A percentile compares a stretch with the other conserved stretches of the same genome.
These are phyloP conservation scores for Zygosaccharomyces gambellarensis DNA, from an alignment of 805 yeast genomes.

Conservation along the genomic window DNA sequence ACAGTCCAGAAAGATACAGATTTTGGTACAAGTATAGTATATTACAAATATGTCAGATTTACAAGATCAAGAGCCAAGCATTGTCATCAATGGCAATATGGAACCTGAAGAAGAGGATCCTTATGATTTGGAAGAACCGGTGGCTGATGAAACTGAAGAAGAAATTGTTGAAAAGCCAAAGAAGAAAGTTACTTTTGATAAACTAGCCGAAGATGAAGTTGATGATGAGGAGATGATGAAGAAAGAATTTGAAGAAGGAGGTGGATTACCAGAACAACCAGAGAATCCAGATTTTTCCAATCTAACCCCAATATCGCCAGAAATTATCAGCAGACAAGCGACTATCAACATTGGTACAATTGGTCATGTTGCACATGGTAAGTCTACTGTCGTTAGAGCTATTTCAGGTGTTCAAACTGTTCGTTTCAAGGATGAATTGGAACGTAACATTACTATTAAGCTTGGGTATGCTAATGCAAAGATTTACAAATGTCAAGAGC, in stretches of 20 bases:
- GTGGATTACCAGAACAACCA: slow-evolving; percentile 97
- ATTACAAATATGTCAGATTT: slow-evolving; percentile 58
- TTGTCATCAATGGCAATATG: slow-evolving; percentile 66
- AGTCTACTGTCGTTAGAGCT: slow-evolving; percentile 88
- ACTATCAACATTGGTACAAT: slow-evolving; percentile 97
- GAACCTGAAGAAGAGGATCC: slow-evolving; percentile 33
- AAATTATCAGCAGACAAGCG: slow-evolving; percentile 97
- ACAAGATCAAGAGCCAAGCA: slow-evolving; percentile 80
- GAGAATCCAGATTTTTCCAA: slow-evolving; percentile 74
- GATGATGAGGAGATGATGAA: slow-evolving; percentile 72
- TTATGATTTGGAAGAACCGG: slow-evolving; percentile 37
- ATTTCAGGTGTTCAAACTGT: slow-evolving; percentile 99
- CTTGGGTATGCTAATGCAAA: slow-evolving; percentile 99
- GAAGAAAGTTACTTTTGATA: slow-evolving; percentile 82
- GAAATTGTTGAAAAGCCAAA: slow-evolving; percentile 41
- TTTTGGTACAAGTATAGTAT: neutral
- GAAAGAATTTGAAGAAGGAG: slow-evolving; percentile 94
- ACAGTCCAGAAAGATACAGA: neutral
- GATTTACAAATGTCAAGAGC: slow-evolving; percentile 87
- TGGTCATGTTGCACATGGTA: slow-evolving; percentile 96
- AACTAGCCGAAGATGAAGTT: slow-evolving; percentile 55
- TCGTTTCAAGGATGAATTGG: slow-evolving; percentile 97
- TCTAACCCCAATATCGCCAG: slow-evolving; percentile 87
- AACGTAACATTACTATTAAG: slow-evolving; percentile 97
- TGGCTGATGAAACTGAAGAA: slow-evolving; percentile 28